A percentile compares a stretch with the other conserved stretches of the same genome.
These are phyloP conservation scores for Tetrapyrgos nigripes DNA, from an alignment of 1,284 basidiomycete species.

Conservation along the genomic window DNA sequence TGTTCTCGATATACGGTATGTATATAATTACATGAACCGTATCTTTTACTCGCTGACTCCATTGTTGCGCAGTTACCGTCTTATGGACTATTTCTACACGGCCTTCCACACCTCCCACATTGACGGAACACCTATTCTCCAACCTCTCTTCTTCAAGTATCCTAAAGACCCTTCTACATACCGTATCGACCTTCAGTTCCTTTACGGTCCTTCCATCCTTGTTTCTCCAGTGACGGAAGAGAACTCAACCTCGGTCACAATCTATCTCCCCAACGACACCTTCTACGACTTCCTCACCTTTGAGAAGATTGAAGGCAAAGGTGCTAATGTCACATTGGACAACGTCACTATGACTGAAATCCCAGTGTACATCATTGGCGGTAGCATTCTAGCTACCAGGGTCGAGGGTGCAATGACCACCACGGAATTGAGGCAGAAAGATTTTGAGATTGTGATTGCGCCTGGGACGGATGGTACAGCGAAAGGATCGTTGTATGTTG, in stretches of 20 bases:
- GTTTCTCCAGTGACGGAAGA: conserved; percentile 74
- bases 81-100: conserved; percentile 78
- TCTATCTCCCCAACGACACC: conserved; percentile 67
- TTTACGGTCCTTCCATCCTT: conserved; percentile 70
- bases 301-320: conserved; percentile 52
- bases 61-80: conserved; percentile 53
- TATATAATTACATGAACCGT: no score
- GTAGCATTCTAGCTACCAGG: conserved; percentile 62
- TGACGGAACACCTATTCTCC: conserved; percentile 68
- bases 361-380: conserved; percentile 67
- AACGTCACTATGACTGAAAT: conserved; percentile 64
- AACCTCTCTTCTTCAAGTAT: conserved; percentile 71
- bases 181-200: conserved; percentile 69
- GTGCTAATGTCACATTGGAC: conserved; percentile 49
- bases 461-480: conserved; percentile 55
- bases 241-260: conserved; percentile 61
- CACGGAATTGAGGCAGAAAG: conserved; percentile 54
- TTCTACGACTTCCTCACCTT: conserved; percentile 71
- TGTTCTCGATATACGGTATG: conserved; percentile 63
- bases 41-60: not conserved
- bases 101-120: conserved; percentile 63
- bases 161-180: conserved; percentile 65
- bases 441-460: conserved; percentile 70
- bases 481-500: conserved; percentile 59
- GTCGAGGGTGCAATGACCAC: conserved; percentile 66